Evolutionary conservation across 1,284 basidiomycete genomes (phyloP).

Genomic region (Meripilus lineatus): DNA sequence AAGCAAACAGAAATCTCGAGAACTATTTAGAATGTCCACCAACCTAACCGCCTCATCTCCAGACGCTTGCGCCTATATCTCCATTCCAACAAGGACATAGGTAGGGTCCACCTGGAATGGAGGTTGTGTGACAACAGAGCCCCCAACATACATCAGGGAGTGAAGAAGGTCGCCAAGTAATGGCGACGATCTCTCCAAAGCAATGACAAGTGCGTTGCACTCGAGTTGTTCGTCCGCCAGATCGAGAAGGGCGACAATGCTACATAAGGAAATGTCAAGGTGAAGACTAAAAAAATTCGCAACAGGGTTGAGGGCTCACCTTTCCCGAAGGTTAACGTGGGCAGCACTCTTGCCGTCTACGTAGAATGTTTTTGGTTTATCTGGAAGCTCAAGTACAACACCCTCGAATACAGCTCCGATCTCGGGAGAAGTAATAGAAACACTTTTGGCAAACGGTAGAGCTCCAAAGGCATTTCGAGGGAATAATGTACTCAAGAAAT

Average conservation of each 20-base stretch:
- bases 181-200: constrained; percentile 55
- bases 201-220: constrained; percentile 75
- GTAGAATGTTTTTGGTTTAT: constrained; percentile 66
- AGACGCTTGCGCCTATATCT: no score
- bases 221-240: constrained; percentile 74
- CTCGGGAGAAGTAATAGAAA: constrained; percentile 64
- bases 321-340: constrained; percentile 72
- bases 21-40: no score
- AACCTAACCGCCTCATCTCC: no score
- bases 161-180: constrained; percentile 62
- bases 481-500: constrained; percentile 73
- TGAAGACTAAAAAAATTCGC: constrained; percentile 9
- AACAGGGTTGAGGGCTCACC: constrained; percentile 36
- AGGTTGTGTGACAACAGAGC: constrained; percentile 70
- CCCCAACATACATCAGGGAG: constrained; percentile 81
- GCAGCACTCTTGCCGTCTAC: constrained; percentile 78
- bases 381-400: constrained; percentile 70
- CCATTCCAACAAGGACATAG: constrained; percentile 73
- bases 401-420: constrained; percentile 68
- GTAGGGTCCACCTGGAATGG: constrained; percentile 65
- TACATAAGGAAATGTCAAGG: constrained; percentile 23
- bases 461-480: constrained; percentile 62
- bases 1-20: no score
- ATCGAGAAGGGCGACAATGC: constrained; percentile 78
- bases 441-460: constrained; percentile 64